Base-by-base conservation (phyloP, 441 rosid species). In the Pelargonium fulgidum region DNA sequence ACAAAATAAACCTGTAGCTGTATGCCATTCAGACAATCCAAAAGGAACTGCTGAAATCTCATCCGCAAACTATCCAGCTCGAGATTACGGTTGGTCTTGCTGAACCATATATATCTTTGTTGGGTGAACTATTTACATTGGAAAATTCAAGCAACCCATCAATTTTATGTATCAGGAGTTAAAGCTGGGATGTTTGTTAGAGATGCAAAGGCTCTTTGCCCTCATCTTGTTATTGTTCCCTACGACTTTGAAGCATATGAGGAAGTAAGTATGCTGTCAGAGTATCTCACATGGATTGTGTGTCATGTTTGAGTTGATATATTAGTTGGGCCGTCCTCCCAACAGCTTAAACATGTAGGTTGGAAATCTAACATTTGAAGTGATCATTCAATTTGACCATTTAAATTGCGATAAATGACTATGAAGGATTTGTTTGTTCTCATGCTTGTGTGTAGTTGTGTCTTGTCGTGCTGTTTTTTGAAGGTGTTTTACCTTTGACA, bases 21-120 rank as follows among this genome's bases (percentile, higher is more conserved):
- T 91, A 64, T 88, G 96, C 67, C 98, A 91, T 83, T 93, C 98
- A 9, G 92, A 87, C 79, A 93, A 85, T 77, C 87, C 90, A 14
- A 89, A 88, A 80, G 98, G 98, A 82, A 91, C 98, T 62, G 97
- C 98, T 62, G 97, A 93, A 85, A 91, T 93, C 67, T 93, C 97
- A 68, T 93, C 98, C 12, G 97, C 98, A 56, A 93, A 93, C 73
- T 93, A 93, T 76, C 92, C 95, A 72, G 96, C 97, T 73, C 86
- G 97, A 72, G 85, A 76, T 72, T 91, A 85, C 81, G 98, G 96
- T 92, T 76, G 64, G 91, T 83, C 75, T 65, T 68, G 24, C 71
- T 62, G 64, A 61, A 63, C 76, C 56, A 70, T 74, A 29, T 78
- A 69, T 76, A 20, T 73, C 58, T 56, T 13, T 62, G 62, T 69